Conservation (phyloP, 345 rosid genomes). For the Boechera stricta region DNA sequence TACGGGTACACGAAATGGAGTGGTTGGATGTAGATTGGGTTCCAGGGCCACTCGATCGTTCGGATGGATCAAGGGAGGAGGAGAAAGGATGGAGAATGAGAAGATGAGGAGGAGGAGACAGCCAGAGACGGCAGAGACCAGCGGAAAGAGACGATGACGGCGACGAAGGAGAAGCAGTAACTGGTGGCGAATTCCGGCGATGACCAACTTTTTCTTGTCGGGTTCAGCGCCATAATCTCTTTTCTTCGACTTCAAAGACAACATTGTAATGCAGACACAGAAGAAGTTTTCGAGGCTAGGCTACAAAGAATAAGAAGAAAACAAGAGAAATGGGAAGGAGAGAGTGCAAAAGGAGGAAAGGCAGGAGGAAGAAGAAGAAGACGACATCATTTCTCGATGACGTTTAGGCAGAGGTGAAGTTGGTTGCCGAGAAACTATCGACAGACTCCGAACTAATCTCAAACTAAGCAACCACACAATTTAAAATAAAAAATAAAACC, state of each 20-base stretch:
- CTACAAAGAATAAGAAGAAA: constrained; percentile 46
- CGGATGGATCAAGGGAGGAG: constrained; percentile 54
- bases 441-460: constrained; percentile 32
- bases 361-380: not conserved
- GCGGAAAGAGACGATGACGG: constrained; percentile 62
- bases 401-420: constrained; percentile 28
- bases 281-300: not conserved
- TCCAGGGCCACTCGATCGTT: constrained; percentile 39
- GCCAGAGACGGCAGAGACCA: constrained; percentile 62
- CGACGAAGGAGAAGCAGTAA: constrained; percentile 57
- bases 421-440: constrained; percentile 35
- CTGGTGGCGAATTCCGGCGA: constrained; percentile 45
- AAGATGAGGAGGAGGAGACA: constrained; percentile 64
- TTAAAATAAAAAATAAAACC: too few relatives aligned
- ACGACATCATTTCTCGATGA: constrained; percentile 32
- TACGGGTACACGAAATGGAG: constrained; percentile 66
- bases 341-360: constrained; percentile 42
- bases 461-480: not conserved
- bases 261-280: constrained; percentile 6
- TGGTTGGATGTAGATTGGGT: constrained; percentile 31
- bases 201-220: constrained; percentile 41
- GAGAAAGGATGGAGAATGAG: constrained; percentile 51
- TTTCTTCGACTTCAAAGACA: constrained; percentile 51
- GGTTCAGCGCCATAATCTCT: constrained; percentile 36
- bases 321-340: constrained; percentile 40